These are phyloP conservation scores for Mallotus nudiflorus DNA, from an alignment of 345 rosid species.

Conservation along the genomic window DNA sequence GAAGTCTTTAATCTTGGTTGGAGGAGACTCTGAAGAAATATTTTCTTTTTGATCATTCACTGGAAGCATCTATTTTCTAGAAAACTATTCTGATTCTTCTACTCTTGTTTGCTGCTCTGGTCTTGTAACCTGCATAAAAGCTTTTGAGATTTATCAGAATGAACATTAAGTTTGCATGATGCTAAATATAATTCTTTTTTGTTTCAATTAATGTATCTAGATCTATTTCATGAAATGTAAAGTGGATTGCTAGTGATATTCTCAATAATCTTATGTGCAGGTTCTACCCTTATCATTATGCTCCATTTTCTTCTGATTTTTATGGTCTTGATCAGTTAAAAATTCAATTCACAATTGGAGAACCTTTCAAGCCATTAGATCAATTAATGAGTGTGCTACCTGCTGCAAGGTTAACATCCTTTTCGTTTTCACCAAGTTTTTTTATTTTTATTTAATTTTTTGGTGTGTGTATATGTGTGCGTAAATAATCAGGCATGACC, in stretches of 20 bases:
- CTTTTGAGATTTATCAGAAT: background rate
- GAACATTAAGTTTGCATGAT: background rate
- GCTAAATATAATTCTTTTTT: background rate
- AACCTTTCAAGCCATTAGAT: slow-evolving; percentile 39
- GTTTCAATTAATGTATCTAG: background rate
- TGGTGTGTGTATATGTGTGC: background rate
- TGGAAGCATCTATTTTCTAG: too few relatives aligned
- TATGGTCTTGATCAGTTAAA: slow-evolving; percentile 18
- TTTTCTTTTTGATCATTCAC: background rate
- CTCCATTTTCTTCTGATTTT: slow-evolving; percentile 45
- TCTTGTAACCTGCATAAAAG: background rate
- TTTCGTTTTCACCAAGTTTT: background rate
- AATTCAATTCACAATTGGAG: slow-evolving; percentile 28
- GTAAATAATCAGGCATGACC: background rate
- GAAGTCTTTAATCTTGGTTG: background rate
- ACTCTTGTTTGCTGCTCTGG: background rate
- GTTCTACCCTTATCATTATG: slow-evolving; percentile 45
- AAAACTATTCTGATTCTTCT: background rate
- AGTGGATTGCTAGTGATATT: background rate
- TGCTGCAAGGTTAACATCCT: slow-evolving; percentile 31
- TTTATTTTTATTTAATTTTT: background rate
- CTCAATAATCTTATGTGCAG: slow-evolving; percentile 16
- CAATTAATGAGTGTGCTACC: slow-evolving; percentile 38
- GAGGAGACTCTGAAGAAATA: background rate
- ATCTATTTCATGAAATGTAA: background rate